phyloP scores from a whole-genome alignment of 768 basidiomycete genomes.

The Kwoniella dejecticola region DNA sequence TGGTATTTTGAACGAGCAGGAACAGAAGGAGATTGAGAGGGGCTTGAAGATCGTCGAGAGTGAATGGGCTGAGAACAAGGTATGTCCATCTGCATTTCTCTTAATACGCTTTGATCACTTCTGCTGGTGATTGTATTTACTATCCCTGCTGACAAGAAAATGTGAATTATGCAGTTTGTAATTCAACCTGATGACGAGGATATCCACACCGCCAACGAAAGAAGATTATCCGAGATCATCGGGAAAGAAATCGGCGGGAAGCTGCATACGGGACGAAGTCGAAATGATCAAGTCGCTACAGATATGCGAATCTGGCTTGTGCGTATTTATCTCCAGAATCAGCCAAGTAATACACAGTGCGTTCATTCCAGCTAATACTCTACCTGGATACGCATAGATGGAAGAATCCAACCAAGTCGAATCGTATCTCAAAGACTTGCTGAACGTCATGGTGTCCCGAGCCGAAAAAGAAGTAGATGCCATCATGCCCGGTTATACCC shows the following conservation, averaged over 20 bases:
- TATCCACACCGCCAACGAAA: conserved; percentile 98
- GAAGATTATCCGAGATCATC: conserved; percentile 87
- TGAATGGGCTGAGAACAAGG: conserved; percentile 82
- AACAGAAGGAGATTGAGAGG: conserved; percentile 66
- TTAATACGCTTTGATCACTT: not conserved
- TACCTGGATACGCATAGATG: conserved; percentile 53
- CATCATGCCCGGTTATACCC: conserved; percentile 93
- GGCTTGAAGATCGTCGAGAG: conserved; percentile 73
- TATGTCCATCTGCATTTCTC: conserved; percentile 53
- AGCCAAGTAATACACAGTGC: not conserved
- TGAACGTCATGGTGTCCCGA: conserved; percentile 85
- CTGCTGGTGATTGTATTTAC: no score
- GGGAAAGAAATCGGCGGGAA: conserved; percentile 86
- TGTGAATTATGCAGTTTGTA: conserved; percentile 63
- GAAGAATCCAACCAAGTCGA: conserved; percentile 72
- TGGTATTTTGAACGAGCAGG: conserved; percentile 76
- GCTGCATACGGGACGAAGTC: conserved; percentile 92
- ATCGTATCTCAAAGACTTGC: conserved; percentile 69
- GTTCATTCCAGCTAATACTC: not conserved
- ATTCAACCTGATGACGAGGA: conserved; percentile 90
- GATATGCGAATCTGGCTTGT: conserved; percentile 95
- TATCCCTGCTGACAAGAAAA: not conserved
- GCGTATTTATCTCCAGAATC: conserved; percentile 17
- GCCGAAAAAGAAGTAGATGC: conserved; percentile 91
- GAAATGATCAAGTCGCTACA: conserved; percentile 98